phyloP scores from a whole-genome alignment of 768 basidiomycete genomes.

The Trametes villosa region DNA sequence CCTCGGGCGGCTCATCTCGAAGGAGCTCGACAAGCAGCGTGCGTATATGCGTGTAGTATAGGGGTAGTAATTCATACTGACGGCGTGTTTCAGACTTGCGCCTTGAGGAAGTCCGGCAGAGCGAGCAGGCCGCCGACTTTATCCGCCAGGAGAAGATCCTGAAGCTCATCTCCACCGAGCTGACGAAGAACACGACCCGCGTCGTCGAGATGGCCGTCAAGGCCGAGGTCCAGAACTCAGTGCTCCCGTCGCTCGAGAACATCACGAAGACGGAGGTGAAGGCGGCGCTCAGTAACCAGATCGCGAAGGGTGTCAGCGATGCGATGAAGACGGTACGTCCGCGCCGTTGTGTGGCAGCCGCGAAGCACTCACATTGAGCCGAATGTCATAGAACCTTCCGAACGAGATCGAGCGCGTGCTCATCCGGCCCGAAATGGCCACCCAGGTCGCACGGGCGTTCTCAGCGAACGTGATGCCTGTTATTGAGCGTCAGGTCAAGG shows the following conservation, averaged over 20 bases:
- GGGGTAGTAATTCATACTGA: not conserved
- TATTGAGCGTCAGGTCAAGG: constrained; percentile 83
- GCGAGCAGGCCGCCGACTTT: constrained; percentile 82
- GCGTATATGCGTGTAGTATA: constrained; percentile 35
- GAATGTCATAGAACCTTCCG: constrained; percentile 62
- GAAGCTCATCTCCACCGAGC: constrained; percentile 84
- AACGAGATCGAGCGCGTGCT: constrained; percentile 80
- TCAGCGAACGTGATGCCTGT: constrained; percentile 73
- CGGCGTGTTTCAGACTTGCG: constrained; percentile 64
- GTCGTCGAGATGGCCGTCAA: constrained; percentile 91
- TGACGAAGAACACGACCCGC: constrained; percentile 85
- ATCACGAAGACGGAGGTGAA: constrained; percentile 85
- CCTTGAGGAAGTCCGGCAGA: constrained; percentile 77
- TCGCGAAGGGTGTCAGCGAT: constrained; percentile 73
- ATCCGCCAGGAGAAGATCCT: constrained; percentile 87
- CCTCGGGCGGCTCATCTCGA: constrained; percentile 77
- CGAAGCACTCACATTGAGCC: not conserved
- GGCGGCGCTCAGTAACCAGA: constrained; percentile 75
- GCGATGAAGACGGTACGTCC: constrained; percentile 69
- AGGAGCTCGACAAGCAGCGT: constrained; percentile 93
- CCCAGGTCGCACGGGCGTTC: constrained; percentile 76
- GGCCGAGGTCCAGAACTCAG: constrained; percentile 80
- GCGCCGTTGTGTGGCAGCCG: not conserved
- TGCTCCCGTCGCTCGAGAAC: constrained; percentile 79
- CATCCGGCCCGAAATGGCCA: constrained; percentile 74